A percentile compares a stretch with the other conserved stretches of the same genome.
These are phyloP conservation scores for Diplotaxis tenuifolia DNA, from an alignment of 345 rosid species.

Conservation along the genomic window DNA sequence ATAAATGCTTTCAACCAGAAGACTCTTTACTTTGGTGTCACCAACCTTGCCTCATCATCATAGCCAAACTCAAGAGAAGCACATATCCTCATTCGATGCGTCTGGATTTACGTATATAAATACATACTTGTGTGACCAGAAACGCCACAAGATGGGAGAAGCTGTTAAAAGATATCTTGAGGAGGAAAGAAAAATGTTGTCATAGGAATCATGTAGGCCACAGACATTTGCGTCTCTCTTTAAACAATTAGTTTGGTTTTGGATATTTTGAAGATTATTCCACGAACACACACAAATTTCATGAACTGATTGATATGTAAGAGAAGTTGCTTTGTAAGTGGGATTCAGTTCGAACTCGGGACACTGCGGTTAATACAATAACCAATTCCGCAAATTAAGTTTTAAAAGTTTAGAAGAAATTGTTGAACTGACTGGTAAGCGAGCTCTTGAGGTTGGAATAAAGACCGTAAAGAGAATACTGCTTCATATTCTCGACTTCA, in stretches of 20 bases:
- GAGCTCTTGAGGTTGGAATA: conserved; percentile 76
- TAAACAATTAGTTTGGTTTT: too few species aligned
- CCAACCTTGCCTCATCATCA: conserved; percentile 62
- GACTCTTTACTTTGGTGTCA: conserved; percentile 79
- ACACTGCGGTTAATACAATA: neutral
- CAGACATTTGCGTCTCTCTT: too few species aligned
- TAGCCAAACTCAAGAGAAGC: conserved; percentile 13
- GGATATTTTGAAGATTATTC: too few species aligned
- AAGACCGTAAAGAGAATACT: conserved; percentile 73
- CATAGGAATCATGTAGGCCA: conserved; percentile 12
- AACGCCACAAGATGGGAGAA: neutral
- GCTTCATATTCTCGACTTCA: conserved; percentile 76
- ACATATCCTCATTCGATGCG: conserved; percentile 18
- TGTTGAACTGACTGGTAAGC: conserved; percentile 61
- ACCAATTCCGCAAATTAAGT: neutral
- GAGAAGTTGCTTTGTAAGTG: neutral
- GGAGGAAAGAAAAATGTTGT: conserved; percentile 2
- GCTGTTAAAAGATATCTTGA: conserved; percentile 6
- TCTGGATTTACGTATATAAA: conserved; percentile 16
- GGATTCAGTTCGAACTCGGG: neutral
- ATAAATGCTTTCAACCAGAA: conserved; percentile 72
- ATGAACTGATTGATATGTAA: neutral
- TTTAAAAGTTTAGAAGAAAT: conserved; percentile 41
- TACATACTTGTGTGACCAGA: conserved; percentile 6
- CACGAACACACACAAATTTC: too few species aligned